Evolutionary conservation across 768 basidiomycete species (phyloP).

Genomic region (Boletellus ananiceps): DNA sequence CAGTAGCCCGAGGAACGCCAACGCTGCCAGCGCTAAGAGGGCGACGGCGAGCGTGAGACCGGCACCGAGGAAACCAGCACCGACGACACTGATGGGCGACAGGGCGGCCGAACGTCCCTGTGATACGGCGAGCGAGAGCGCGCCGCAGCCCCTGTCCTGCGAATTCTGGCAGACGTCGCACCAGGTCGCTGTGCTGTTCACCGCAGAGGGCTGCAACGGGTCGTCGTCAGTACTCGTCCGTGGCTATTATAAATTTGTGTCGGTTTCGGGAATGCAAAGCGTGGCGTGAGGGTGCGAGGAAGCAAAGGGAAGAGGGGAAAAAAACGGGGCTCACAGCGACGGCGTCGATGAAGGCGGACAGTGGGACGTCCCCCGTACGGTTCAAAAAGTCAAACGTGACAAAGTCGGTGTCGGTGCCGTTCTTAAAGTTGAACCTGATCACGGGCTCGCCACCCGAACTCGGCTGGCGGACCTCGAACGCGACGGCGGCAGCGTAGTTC

Average conservation of each 20-base stretch:
- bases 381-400: conserved; percentile 44
- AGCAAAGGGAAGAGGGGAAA: too few relatives aligned
- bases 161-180: conserved; percentile 56
- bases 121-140: conserved; percentile 33
- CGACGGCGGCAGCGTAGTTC: conserved; percentile 54
- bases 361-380: conserved; percentile 45
- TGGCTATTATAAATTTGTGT: too few relatives aligned
- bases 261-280: too few relatives aligned
- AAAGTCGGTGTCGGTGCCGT: conserved; percentile 52
- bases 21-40: conserved; percentile 33
- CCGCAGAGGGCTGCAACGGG: conserved; percentile 38
- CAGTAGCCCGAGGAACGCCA: conserved; percentile 40
- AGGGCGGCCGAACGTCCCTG: conserved; percentile 31
- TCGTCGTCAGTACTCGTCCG: too few relatives aligned
- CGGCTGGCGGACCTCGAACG: conserved; percentile 55
- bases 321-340: conserved; percentile 29
- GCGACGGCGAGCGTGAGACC: conserved; percentile 46
- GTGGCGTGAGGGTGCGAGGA: too few relatives aligned
- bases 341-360: conserved; percentile 46
- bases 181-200: conserved; percentile 55
- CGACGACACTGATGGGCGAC: conserved; percentile 45
- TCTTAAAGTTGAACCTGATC: conserved; percentile 66
- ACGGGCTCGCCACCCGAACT: conserved; percentile 43
- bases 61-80: conserved; percentile 67
- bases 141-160: conserved; percentile 53